Conservation (phyloP, 2,329 filamentous ascomycete genomes). For the Aspergillus sp. region DNA sequence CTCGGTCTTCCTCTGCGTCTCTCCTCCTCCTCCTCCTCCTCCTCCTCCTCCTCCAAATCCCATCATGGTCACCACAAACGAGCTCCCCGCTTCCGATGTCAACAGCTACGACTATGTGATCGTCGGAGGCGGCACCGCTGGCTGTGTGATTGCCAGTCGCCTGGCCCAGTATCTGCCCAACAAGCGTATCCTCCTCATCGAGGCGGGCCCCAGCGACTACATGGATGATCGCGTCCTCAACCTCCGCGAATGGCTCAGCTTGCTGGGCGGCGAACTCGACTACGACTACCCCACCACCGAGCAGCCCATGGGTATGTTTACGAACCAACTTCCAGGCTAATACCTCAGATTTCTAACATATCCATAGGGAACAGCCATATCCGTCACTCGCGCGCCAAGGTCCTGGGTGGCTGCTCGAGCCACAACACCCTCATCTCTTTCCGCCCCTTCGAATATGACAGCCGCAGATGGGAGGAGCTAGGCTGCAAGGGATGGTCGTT, state of each 20-base stretch:
- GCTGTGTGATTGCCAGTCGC: constrained; percentile 72
- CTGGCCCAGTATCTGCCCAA: constrained; percentile 74
- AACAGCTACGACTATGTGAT: constrained; percentile 74
- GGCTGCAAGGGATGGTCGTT: constrained; percentile 83
- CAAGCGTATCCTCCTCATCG: constrained; percentile 72
- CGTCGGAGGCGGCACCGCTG: constrained; percentile 76
- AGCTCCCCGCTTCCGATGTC: constrained; percentile 54
- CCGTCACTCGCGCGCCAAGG: constrained; percentile 84
- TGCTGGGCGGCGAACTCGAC: constrained; percentile 80
- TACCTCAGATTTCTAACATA: constrained; percentile 1
- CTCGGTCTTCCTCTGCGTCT: constrained; percentile 3
- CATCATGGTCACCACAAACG: constrained; percentile 56
- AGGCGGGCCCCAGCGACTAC: constrained; percentile 82
- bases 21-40: not conserved
- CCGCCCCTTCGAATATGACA: constrained; percentile 81
- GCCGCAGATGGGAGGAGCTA: constrained; percentile 70
- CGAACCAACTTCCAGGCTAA: not conserved
- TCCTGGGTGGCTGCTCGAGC: constrained; percentile 82
- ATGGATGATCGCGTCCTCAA: constrained; percentile 79
- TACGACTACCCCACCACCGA: constrained; percentile 86
- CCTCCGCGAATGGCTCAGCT: constrained; percentile 74
- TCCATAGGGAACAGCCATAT: constrained; percentile 73
- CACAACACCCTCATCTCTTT: constrained; percentile 94
- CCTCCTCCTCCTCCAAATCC: constrained; percentile 5
- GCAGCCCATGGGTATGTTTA: constrained; percentile 61